Evolutionary conservation across 2,329 filamentous ascomycete species (phyloP), one percentile per base, ranked within the genome.

Genomic region (Rhynchosporium graminicola): DNA sequence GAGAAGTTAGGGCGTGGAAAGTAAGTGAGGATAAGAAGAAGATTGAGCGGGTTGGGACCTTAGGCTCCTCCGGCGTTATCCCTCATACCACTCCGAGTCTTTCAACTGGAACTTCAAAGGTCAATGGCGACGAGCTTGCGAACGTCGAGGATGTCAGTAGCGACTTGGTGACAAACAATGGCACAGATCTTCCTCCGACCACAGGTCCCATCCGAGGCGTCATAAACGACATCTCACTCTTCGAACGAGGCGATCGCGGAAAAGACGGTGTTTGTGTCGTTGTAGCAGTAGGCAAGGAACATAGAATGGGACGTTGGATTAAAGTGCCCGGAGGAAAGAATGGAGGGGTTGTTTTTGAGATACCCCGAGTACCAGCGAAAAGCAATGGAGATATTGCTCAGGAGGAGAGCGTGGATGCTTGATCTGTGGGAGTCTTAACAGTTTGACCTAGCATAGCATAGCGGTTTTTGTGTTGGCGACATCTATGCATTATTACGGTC

Each of bases 181-280:
- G 40, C 4, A 60, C 68, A n/a, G 55, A 63, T 60, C 72, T 46
- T 68, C 70, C 33, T 13, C 7, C 29, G 26, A n/a, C 8, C n/a
- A 47, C 46, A 15, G 42, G 40, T 26, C 50, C 43, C 8, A 61
- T 71, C 7, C 68, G 83, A 70, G 95, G 95, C 47, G 82, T 98
- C 7, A 82, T 99, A 68, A 99, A 98, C 73, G 92, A 91, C 69
- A 88, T 99, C 63, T 86, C 90, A 1, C 83, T 97, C 13, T 92
- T 95, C 69, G 95, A 98, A 75, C 83, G 91, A 20, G 92, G 92
- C 3, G 88, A 92, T 20, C 81, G 88, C 63, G 90, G 89, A 38
- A 86, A 84, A 68, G 85, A 90, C 61, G 92, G 92, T 0, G 77
- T 97, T 1, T 94, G 91, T 70, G 83, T 98, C 33, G 87, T 96